Conservation (phyloP, 2,329 filamentous ascomycete species). For the Exophiala oligosperma region DNA sequence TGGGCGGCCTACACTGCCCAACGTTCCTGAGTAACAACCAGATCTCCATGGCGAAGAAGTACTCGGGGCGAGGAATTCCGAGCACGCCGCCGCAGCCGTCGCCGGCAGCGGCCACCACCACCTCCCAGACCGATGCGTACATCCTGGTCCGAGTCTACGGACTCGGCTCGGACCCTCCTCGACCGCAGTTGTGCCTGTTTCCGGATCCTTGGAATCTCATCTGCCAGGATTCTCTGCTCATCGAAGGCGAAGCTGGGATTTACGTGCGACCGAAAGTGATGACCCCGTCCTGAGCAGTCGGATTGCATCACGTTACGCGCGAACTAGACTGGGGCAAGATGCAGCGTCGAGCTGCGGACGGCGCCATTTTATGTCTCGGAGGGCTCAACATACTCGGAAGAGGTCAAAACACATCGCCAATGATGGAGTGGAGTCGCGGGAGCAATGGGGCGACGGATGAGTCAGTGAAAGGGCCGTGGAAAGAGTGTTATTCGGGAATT, state of each 20-base stretch:
- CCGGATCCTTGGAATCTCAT: conserved; percentile 13
- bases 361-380: too few relatives aligned
- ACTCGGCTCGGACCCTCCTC: conserved; percentile 7
- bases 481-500: too few relatives aligned
- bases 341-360: too few relatives aligned
- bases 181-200: conserved; percentile 9
- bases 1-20: conserved; percentile 2
- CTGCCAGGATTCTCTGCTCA: conserved; percentile 9
- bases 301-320: too few relatives aligned
- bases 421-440: too few relatives aligned
- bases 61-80: background rate
- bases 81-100: background rate
- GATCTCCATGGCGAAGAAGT: conserved; percentile 15
- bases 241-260: conserved; percentile 13
- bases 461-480: too few relatives aligned
- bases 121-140: conserved; percentile 6
- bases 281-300: too few relatives aligned
- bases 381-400: too few relatives aligned
- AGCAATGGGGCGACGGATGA: too few relatives aligned
- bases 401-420: too few relatives aligned
- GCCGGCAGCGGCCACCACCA: background rate
- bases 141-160: conserved; percentile 15
- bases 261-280: background rate
- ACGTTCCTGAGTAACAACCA: conserved; percentile 13
- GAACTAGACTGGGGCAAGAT: too few relatives aligned